Evolutionary conservation across 495 filamentous ascomycete species (phyloP), one percentile per base, ranked within the genome.

Genomic region (Parachaetomium inaequale): DNA sequence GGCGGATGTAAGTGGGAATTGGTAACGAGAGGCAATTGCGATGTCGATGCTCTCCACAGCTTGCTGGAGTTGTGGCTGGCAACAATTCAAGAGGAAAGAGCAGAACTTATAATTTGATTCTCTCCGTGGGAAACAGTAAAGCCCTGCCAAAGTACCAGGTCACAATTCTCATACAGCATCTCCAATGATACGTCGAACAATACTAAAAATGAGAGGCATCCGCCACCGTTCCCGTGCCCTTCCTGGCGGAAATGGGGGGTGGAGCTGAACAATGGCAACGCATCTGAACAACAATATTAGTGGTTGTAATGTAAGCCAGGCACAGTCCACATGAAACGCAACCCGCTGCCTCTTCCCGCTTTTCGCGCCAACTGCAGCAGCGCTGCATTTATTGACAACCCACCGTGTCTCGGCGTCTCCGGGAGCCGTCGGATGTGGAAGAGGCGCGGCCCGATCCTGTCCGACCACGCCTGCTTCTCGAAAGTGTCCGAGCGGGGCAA

Each of bases 211-310:
- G 21, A 40, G 34, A 55, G 21, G 36, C 53, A 28, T 40, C 21
- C 25, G 10, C 23, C 47, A 36, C 50, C 10, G 31, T 23, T 29
- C 19, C 31, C 10, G 29, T 36, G 10, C 28, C 45, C 25, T 34
- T 4, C 29, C 26, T 53, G 5, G 10, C 8, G 2, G 5, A 45
- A 19, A 19, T 19, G 25, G 23, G n/a, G 25, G 54, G 36, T 38
- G 54, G 54, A 21, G 38, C 36, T 21, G 54, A 56, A 55, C 32
- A 55, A 55, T 55, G 32, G 31, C 7, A 54, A 36, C 3, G 31
- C 7, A 25, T 38, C 4, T 23, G 21, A 15, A 10, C 8, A 45
- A 56, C 54, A 45, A 56, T 56, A 45, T 32, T 43, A 45, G 54
- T 31, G 38, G 54, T 31, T 31, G 36, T 25, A 56, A 45, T 56